These are phyloP conservation scores for Penicillium sp. DNA, from an alignment of 2,329 filamentous ascomycete species.

Conservation along the genomic window DNA sequence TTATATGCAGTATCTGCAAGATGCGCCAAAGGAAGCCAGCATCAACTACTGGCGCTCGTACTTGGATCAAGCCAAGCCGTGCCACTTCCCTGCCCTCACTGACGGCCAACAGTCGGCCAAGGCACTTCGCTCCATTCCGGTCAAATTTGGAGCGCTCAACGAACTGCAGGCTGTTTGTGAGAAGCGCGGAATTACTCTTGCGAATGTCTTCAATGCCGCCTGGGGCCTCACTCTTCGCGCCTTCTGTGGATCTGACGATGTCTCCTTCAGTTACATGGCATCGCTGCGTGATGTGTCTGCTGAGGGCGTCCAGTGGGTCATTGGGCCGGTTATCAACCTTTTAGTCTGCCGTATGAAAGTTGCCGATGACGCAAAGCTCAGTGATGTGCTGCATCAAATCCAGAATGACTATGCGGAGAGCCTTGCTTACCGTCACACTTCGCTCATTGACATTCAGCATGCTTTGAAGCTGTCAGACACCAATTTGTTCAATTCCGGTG, in stretches of 20 bases:
- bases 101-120: conserved; percentile 27
- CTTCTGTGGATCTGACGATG: conserved; percentile 66
- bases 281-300: conserved; percentile 44
- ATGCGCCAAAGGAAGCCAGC: conserved; percentile 26
- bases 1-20: conserved; percentile 34
- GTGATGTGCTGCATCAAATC: conserved; percentile 41
- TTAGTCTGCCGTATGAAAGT: conserved; percentile 46
- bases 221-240: conserved; percentile 66
- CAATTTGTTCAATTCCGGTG: conserved; percentile 49
- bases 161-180: conserved; percentile 43
- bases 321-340: conserved; percentile 50
- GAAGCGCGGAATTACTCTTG: conserved; percentile 46
- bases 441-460: conserved; percentile 50
- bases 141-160: conserved; percentile 29
- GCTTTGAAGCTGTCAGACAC: conserved; percentile 38
- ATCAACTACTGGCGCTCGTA: conserved; percentile 42
- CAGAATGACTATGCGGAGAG: conserved; percentile 50
- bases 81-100: conserved; percentile 37
- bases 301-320: conserved; percentile 40
- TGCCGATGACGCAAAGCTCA: conserved; percentile 30
- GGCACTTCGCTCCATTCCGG: conserved; percentile 29
- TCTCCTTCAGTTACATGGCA: conserved; percentile 51
- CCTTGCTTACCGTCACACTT: conserved; percentile 44
- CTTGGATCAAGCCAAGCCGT: conserved; percentile 33
- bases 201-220: conserved; percentile 63